phyloP scores from a whole-genome alignment of 495 filamentous ascomycete species.

The Thermothielavioides terrestris region DNA sequence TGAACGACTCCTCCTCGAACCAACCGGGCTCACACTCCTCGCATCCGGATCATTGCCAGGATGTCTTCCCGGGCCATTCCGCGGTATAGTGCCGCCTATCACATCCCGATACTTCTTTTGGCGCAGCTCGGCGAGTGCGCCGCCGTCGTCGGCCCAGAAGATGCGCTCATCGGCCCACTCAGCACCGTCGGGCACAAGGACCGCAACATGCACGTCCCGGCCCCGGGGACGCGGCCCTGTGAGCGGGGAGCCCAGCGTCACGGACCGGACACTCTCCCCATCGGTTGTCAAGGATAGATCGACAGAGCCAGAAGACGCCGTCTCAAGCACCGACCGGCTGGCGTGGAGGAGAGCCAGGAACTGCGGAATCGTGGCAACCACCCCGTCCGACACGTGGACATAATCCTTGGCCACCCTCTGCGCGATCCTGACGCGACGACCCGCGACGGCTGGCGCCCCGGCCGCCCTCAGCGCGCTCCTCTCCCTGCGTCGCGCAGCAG shows the following conservation, averaged over 20 bases:
- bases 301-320: slow-evolving; percentile 8
- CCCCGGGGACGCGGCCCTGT: slow-evolving; percentile 9
- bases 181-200: background rate
- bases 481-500: background rate
- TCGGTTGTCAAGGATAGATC: slow-evolving; percentile 1
- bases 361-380: slow-evolving; percentile 15
- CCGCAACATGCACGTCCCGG: slow-evolving; percentile 3
- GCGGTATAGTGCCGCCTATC: slow-evolving; percentile 2
- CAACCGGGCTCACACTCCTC: background rate
- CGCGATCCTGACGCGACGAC: too few species aligned
- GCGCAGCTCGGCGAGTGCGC: slow-evolving; percentile 1
- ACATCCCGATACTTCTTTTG: slow-evolving; percentile 5
- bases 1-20: background rate
- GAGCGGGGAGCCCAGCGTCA: background rate
- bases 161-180: slow-evolving; percentile 11
- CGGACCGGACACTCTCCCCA: slow-evolving; percentile 1
- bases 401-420: background rate
- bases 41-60: background rate
- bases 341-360: slow-evolving; percentile 13
- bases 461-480: background rate
- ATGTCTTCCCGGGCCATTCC: background rate
- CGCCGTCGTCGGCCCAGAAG: slow-evolving; percentile 12
- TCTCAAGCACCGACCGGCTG: too few species aligned
- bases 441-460: background rate
- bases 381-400: background rate